Evolutionary conservation across 2,329 filamentous ascomycete genomes (phyloP).

Genomic region (Aspergillus latus): DNA sequence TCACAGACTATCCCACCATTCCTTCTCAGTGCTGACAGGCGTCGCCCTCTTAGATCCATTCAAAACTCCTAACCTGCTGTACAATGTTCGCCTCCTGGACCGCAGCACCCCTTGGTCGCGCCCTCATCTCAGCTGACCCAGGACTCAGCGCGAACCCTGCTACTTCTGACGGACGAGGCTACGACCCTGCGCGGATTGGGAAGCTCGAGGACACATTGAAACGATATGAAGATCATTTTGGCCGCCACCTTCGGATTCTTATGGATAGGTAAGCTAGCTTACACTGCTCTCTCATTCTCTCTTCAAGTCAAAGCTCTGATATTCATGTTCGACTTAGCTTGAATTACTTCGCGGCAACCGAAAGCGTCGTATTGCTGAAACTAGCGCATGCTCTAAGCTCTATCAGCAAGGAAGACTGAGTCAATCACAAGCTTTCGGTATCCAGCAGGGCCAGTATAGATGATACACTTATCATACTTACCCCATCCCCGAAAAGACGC

Average conservation of each 20-base stretch:
- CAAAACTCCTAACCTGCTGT: constrained; percentile 94
- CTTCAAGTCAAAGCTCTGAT: neutral
- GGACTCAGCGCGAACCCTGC: constrained; percentile 56
- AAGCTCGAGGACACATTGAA: constrained; percentile 84
- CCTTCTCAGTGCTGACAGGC: neutral
- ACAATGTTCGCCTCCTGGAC: constrained; percentile 92
- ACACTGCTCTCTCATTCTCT: too few species aligned
- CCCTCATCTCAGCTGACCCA: constrained; percentile 79
- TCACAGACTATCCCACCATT: neutral
- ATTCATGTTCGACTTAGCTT: constrained; percentile 42
- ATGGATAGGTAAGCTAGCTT: constrained; percentile 66
- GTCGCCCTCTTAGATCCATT: constrained; percentile 71
- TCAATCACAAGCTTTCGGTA: neutral
- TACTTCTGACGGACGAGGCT: constrained; percentile 45
- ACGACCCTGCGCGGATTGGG: constrained; percentile 61
- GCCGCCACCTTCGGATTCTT: constrained; percentile 85
- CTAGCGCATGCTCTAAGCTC: constrained; percentile 52
- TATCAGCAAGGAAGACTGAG: constrained; percentile 45
- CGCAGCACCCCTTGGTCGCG: constrained; percentile 72
- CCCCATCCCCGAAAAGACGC: neutral
- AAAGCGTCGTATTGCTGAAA: constrained; percentile 90
- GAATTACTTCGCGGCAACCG: constrained; percentile 95
- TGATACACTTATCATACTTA: neutral
- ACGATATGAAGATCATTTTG: constrained; percentile 93
- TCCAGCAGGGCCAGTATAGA: neutral